phyloP scores from a whole-genome alignment of 225 moss, liverwort and hornwort genomes.

The Pleurozium schreberi region DNA sequence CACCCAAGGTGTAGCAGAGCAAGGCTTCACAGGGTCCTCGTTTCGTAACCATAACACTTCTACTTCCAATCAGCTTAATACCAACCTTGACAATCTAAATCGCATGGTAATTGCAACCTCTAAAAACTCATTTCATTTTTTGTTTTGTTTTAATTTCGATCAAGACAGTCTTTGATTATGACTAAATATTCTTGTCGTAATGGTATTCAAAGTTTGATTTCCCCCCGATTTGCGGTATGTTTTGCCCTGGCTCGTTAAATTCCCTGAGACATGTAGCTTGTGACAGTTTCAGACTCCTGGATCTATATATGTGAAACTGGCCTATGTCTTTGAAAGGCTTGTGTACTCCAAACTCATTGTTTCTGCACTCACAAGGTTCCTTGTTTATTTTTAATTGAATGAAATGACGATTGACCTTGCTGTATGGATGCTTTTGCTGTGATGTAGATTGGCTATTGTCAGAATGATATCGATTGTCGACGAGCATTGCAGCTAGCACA shows the following conservation, averaged over 20 bases:
- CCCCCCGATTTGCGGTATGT: too few species aligned
- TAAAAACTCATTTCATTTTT: not conserved
- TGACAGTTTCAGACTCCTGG: not conserved
- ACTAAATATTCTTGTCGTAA: not conserved
- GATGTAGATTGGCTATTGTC: slow-evolving; percentile 83
- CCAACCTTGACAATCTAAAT: slow-evolving; percentile 83
- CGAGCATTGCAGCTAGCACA: slow-evolving; percentile 90
- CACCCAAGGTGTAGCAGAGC: slow-evolving; percentile 84
- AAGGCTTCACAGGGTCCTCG: slow-evolving; percentile 47
- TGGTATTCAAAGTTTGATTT: not conserved
- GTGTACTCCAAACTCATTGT: not conserved
- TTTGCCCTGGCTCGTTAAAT: not conserved
- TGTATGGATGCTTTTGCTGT: not conserved
- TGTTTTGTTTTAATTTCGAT: not conserved
- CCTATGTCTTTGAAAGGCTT: not conserved
- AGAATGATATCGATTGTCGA: slow-evolving; percentile 94
- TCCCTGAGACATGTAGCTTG: not conserved
- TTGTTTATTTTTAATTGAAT: not conserved
- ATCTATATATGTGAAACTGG: not conserved
- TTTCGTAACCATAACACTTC: slow-evolving; percentile 31
- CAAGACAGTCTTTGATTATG: not conserved
- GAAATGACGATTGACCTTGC: not conserved
- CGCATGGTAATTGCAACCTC: slow-evolving; percentile 54
- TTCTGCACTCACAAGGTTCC: not conserved
- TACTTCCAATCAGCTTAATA: slow-evolving; percentile 60